Evolutionary conservation across 306 rosid species (phyloP).

Genomic region (Begonia loranthoides): DNA sequence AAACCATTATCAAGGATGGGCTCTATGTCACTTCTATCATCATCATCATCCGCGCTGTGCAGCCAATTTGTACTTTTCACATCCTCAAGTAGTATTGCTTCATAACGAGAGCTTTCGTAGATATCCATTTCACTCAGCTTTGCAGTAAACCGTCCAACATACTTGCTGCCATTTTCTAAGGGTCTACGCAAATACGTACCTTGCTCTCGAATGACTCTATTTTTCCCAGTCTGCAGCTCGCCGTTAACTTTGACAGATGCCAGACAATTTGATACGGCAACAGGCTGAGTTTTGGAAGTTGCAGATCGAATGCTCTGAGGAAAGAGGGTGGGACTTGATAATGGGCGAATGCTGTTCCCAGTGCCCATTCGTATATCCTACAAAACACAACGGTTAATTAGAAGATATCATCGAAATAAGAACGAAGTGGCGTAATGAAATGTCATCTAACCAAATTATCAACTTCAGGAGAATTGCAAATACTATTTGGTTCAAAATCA

Average conservation of each 20-base stretch:
- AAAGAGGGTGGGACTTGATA: slow-evolving; percentile 69
- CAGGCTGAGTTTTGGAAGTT: slow-evolving; percentile 39
- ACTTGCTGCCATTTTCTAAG: slow-evolving; percentile 30
- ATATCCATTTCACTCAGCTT: slow-evolving; percentile 64
- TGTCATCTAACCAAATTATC: too few species aligned
- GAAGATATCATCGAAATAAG: slow-evolving; percentile 1
- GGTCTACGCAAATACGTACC: slow-evolving; percentile 22
- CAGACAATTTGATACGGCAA: slow-evolving; percentile 27
- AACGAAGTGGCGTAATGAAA: too few species aligned
- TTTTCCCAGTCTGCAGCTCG: slow-evolving; percentile 23
- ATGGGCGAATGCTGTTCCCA: slow-evolving; percentile 46
- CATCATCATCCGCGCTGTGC: slow-evolving; percentile 48
- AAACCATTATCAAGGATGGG: slow-evolving; percentile 77
- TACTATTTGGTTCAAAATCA: too few species aligned
- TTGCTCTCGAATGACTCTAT: slow-evolving; percentile 29
- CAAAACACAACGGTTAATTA: slow-evolving; percentile 10
- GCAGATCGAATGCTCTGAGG: slow-evolving; percentile 80
- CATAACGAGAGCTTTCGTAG: slow-evolving; percentile 91
- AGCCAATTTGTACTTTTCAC: slow-evolving; percentile 84
- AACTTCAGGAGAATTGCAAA: too few species aligned
- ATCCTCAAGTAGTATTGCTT: slow-evolving; percentile 78
- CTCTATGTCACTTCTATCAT: slow-evolving; percentile 58
- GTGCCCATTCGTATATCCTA: slow-evolving; percentile 82
- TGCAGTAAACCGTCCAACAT: slow-evolving; percentile 32
- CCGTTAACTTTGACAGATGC: slow-evolving; percentile 28